Evolutionary conservation across 805 yeast genomes (phyloP).

Genomic region (Saccharomycopsis fodiens): DNA sequence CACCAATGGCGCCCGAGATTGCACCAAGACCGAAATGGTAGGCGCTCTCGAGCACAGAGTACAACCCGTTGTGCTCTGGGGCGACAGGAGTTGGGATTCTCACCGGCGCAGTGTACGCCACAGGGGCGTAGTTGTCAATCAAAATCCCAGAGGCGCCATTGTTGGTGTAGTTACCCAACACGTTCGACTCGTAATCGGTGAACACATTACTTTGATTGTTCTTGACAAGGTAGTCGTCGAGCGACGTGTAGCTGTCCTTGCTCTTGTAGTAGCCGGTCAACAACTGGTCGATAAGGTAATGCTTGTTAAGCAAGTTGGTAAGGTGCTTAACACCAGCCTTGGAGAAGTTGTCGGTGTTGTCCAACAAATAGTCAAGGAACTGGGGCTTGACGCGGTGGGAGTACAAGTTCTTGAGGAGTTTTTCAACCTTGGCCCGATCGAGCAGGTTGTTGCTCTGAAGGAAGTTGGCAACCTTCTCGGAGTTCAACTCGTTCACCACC

Average conservation of each 20-base stretch:
- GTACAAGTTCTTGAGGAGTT: constrained; percentile 27
- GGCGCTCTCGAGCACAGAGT: constrained; percentile 74
- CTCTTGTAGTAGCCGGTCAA: constrained; percentile 2
- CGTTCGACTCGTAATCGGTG: constrained; percentile 10
- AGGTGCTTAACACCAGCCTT: constrained; percentile 8
- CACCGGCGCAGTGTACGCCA: background rate
- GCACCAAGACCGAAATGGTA: constrained; percentile 89
- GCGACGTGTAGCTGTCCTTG: background rate
- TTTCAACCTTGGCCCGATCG: constrained; percentile 1
- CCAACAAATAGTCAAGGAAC: constrained; percentile 27
- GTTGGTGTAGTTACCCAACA: constrained; percentile 33
- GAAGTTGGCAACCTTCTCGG: constrained; percentile 29
- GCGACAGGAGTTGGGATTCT: background rate
- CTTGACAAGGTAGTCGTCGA: constrained; percentile 2
- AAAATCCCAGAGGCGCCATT: background rate
- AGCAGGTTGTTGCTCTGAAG: constrained; percentile 22
- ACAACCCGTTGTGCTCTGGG: constrained; percentile 25
- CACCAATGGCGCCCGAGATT: constrained; percentile 95
- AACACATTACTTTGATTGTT: background rate
- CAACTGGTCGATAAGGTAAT: constrained; percentile 11
- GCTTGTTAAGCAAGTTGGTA: constrained; percentile 14
- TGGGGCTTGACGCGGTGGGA: constrained; percentile 33
- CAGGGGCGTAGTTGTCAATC: background rate
- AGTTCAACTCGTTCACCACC: constrained; percentile 33
- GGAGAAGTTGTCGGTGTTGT: background rate